Evolutionary conservation across 345 rosid genomes (phyloP), one percentile per base, ranked within the genome.

Genomic region (Sisymbrium altissimum): DNA sequence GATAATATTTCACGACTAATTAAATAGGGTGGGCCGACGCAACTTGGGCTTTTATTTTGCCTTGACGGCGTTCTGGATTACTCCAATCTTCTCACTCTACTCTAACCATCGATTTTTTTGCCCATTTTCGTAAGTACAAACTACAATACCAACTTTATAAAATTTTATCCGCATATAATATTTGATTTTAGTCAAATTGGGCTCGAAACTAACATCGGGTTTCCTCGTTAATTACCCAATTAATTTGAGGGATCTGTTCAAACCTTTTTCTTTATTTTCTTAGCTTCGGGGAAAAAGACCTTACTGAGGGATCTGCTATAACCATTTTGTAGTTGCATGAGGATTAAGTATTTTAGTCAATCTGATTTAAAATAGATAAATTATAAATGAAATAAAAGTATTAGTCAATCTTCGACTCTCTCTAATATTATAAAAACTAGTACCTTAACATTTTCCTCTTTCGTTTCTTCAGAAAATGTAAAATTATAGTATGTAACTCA

Each of bases 51-150:
- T 60, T 68, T 68, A 50, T 21, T 75, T 61, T 15, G 1, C 41
- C 5, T 50, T 29, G 64, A 60, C 79, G 79, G 79, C 79, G 74
- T 68, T 48, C 8, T 68, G 79, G 74, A 35, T 69, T 64, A 68
- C 62, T 59, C 32, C 32, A 45, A 17, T 36, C 21, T 14, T 48
- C 14, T 18, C 30, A 11, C 19, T 65, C 2, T 43, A 62, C 53
- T 27, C 50, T 61, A 40, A 52, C 54, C 9, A 52, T 29, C 35
- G 4, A 48, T 8, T 9, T 3, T 38, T 54, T 50, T n/a, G 9
- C 11, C 17, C 35, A 72, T 63, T 48, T 60, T 45, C 39, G 46
- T 59, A 61, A 21, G 5, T 10, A 21, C 1, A 9, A 17, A 25
- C 54, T 18, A n/a, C 12, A 50, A 63, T 43, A 25, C 46, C 25